phyloP scores from a whole-genome alignment of 2,329 filamentous ascomycete species.

The Cercospora sojina region DNA sequence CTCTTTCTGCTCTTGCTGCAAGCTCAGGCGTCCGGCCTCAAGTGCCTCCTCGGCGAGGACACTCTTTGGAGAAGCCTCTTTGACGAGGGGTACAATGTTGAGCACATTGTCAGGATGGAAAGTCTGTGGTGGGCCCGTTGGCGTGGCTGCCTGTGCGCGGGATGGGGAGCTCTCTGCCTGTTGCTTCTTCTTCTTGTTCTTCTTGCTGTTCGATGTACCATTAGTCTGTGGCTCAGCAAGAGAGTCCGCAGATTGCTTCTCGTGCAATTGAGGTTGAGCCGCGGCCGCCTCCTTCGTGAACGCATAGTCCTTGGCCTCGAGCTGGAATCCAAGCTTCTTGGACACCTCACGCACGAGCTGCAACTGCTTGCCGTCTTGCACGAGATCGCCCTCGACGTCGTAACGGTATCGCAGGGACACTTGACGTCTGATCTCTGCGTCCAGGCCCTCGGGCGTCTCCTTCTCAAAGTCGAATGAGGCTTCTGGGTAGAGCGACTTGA shows the following conservation, averaged over 20 bases:
- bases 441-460: conserved; percentile 71
- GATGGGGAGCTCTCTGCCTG: conserved; percentile 50
- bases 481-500: conserved; percentile 76
- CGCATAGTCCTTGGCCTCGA: conserved; percentile 73
- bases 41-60: conserved; percentile 90
- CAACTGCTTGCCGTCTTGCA: conserved; percentile 65
- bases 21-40: conserved; percentile 93
- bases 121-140: conserved; percentile 54
- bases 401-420: conserved; percentile 74
- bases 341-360: conserved; percentile 88
- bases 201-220: conserved; percentile 36
- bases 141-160: conserved; percentile 41
- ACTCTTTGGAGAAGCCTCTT: conserved; percentile 90
- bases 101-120: conserved; percentile 84
- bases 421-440: conserved; percentile 68
- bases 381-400: conserved; percentile 67
- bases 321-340: conserved; percentile 84
- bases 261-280: conserved; percentile 23
- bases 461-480: conserved; percentile 78
- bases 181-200: conserved; percentile 61
- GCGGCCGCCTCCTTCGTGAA: conserved; percentile 54
- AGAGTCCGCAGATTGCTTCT: conserved; percentile 35
- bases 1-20: conserved; percentile 91
- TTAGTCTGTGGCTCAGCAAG: conserved; percentile 38
- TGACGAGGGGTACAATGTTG: conserved; percentile 91